Percentiles rank a stretch among this genome's conserved stretches.
Evolutionary conservation across 345 rosid genomes (phyloP).

Genomic region (Trapa bicornis): DNA sequence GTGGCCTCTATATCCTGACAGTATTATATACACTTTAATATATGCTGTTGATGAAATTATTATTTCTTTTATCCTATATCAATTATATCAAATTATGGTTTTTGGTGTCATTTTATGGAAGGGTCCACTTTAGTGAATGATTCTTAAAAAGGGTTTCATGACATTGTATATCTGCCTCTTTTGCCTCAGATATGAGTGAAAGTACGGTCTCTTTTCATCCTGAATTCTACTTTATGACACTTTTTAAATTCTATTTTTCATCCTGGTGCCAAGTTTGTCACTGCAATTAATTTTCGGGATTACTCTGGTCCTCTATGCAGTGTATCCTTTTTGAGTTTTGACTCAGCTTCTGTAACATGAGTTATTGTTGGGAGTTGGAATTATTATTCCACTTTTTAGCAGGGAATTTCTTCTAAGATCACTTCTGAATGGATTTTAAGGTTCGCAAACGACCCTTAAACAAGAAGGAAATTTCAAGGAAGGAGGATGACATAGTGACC

Average conservation of each 20-base stretch:
- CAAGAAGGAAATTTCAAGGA: slow-evolving; percentile 73
- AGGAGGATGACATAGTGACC: slow-evolving; percentile 88
- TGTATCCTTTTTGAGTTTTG: not conserved
- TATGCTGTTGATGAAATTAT: not conserved
- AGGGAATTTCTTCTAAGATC: not conserved
- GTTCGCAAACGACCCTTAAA: slow-evolving; percentile 94
- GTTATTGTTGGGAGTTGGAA: not conserved
- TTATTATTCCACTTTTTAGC: not conserved
- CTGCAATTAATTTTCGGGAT: not conserved
- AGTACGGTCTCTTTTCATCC: not conserved
- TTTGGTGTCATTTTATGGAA: not conserved
- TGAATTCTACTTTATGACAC: not conserved
- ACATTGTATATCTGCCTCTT: not conserved
- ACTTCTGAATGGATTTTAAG: slow-evolving; percentile 16
- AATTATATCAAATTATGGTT: not conserved
- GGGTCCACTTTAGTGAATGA: not conserved
- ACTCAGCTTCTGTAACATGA: not conserved
- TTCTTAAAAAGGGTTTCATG: not conserved
- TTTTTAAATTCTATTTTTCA: not conserved
- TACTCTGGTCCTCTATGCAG: not conserved
- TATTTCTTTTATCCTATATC: not conserved
- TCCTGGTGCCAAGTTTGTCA: not conserved
- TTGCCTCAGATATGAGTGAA: not conserved
- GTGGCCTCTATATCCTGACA: not conserved
- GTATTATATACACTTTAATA: not conserved